Percentiles rank a stretch among this genome's conserved stretches.
These are phyloP conservation scores for Cryptococcus amylolentus DNA, from an alignment of 1,284 basidiomycete genomes.

Conservation along the genomic window DNA sequence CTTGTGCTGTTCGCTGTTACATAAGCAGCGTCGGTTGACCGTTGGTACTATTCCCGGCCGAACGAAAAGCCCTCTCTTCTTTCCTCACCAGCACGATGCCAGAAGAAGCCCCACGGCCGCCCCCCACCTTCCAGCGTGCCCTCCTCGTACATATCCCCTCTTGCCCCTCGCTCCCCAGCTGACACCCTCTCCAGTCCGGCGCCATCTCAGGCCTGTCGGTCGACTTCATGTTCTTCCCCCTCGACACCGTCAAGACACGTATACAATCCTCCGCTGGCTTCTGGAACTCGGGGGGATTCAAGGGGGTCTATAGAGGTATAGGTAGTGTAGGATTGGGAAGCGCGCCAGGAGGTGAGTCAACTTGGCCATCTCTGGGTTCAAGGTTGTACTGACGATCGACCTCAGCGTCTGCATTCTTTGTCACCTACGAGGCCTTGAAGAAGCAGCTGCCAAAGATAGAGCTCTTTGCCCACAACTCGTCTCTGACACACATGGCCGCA, in stretches of 20 bases:
- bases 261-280: conserved; percentile 88
- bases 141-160: conserved; percentile 27
- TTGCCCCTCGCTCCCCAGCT: background rate
- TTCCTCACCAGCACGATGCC: background rate
- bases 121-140: conserved; percentile 39
- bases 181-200: conserved; percentile 60
- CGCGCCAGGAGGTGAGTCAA: conserved; percentile 79
- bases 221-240: conserved; percentile 92
- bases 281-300: conserved; percentile 78
- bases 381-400: background rate
- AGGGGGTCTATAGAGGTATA: conserved; percentile 87
- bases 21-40: background rate
- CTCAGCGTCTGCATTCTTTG: conserved; percentile 89
- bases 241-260: conserved; percentile 95
- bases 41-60: background rate
- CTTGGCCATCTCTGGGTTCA: background rate
- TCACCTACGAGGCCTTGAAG: conserved; percentile 89
- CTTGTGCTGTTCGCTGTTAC: too few relatives aligned
- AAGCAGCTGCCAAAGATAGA: conserved; percentile 56
- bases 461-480: conserved; percentile 57
- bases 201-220: conserved; percentile 83
- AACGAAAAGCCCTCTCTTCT: background rate
- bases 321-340: conserved; percentile 94
- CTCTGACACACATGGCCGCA: conserved; percentile 73
- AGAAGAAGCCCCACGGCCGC: conserved; percentile 15